Conservation (phyloP, 805 yeast genomes). For the Saccharomycopsis sp. region DNA sequence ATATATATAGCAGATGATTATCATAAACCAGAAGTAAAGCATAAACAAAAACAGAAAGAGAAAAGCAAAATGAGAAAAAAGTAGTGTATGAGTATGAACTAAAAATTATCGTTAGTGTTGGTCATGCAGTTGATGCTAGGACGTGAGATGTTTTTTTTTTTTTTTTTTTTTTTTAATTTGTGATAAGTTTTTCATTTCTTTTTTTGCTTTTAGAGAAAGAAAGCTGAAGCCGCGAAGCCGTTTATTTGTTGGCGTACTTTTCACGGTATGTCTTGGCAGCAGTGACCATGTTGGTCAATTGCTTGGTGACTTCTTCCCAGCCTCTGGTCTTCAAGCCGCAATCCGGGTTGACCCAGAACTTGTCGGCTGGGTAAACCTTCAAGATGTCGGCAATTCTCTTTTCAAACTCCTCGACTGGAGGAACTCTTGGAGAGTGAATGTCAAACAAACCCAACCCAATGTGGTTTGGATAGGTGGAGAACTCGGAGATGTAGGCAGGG, state of each 20-base stretch:
- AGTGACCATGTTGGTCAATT: conserved; percentile 96
- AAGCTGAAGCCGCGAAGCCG: no score
- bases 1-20: background rate
- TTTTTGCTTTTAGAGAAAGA: no score
- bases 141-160: no score
- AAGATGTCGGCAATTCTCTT: conserved; percentile 88
- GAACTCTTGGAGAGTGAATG: conserved; percentile 99
- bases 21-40: background rate
- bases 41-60: background rate
- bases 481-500: conserved; percentile 95
- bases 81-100: no score
- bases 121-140: conserved; percentile 19
- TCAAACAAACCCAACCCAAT: conserved; percentile 98
- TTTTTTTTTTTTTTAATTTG: no score
- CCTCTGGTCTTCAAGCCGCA: conserved; percentile 99
- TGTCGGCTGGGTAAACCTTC: conserved; percentile 95
- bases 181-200: no score
- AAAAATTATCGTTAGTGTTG: background rate
- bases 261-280: conserved; percentile 95
- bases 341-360: conserved; percentile 99
- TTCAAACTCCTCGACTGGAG: conserved; percentile 94
- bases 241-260: conserved; percentile 27
- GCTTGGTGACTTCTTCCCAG: conserved; percentile 94
- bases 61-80: no score
- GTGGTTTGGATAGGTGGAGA: conserved; percentile 98